Evolutionary conservation across 208 protist genomes (phyloP).

Genomic region (Wallacemonas rigidus): DNA sequence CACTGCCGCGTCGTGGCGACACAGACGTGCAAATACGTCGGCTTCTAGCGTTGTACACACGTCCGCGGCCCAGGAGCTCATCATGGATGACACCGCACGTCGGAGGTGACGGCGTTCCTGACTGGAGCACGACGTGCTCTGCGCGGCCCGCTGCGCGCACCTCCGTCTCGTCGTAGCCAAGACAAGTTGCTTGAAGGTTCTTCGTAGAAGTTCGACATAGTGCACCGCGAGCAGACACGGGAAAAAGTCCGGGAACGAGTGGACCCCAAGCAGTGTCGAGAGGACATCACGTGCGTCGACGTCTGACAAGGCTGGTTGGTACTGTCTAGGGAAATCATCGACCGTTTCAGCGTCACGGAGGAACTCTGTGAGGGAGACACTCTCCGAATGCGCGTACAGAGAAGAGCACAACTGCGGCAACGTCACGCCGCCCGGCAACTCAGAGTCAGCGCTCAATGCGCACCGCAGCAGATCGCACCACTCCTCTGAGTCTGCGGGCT

Average conservation of each 20-base stretch:
- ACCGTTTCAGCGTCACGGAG: neutral
- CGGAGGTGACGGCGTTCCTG: neutral
- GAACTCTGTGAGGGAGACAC: neutral
- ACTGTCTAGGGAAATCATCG: slow-evolving; percentile 16
- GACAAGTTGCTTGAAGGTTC: slow-evolving; percentile 20
- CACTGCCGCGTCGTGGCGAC: neutral
- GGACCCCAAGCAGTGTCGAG: slow-evolving; percentile 23
- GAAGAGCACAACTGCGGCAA: neutral
- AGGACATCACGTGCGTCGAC: slow-evolving; percentile 37
- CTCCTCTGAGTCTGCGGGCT: neutral
- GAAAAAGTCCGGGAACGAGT: neutral
- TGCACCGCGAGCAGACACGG: neutral
- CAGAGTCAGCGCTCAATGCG: neutral
- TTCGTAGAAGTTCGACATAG: slow-evolving; percentile 1
- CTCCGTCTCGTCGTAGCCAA: neutral
- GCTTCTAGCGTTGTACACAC: slow-evolving; percentile 22
- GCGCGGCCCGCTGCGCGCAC: neutral
- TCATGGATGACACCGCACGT: slow-evolving; percentile 14
- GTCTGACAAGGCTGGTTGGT: neutral
- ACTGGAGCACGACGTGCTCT: neutral
- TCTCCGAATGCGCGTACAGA: neutral
- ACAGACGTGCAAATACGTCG: slow-evolving; percentile 30
- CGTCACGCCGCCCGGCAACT: neutral
- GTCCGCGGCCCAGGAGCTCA: slow-evolving; percentile 53
- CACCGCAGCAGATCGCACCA: slow-evolving; percentile 15